These are phyloP conservation scores for Aspergillus glaucus DNA, from an alignment of 2,329 filamentous ascomycete genomes.

Conservation along the genomic window DNA sequence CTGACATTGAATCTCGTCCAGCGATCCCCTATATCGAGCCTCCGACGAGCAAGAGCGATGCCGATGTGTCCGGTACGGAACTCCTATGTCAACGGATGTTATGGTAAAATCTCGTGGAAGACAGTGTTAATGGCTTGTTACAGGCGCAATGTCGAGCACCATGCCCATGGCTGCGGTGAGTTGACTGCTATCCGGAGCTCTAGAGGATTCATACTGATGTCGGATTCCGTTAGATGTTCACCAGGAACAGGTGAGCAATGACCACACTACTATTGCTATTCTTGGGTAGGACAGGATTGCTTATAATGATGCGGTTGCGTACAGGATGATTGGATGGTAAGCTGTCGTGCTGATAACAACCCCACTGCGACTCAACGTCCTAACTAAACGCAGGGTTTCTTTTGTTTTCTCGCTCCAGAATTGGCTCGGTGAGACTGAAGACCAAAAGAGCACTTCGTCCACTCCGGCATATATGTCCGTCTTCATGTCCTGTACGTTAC, in stretches of 20 bases:
- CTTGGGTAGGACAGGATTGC: neutral
- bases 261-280: neutral
- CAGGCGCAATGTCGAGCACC: constrained; percentile 63
- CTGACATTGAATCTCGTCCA: constrained; percentile 32
- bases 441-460: constrained; percentile 51
- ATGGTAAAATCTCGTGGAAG: neutral
- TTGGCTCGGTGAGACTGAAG: constrained; percentile 44
- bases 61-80: constrained; percentile 63
- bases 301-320: constrained; percentile 3
- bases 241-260: constrained; percentile 66
- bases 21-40: constrained; percentile 86
- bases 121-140: constrained; percentile 12
- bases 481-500: constrained; percentile 65
- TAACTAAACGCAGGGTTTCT: constrained; percentile 34
- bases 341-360: constrained; percentile 10
- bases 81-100: neutral
- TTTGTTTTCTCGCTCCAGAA: constrained; percentile 44
- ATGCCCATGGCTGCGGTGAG: constrained; percentile 84
- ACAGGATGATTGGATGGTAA: constrained; percentile 59
- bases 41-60: constrained; percentile 54
- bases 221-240: constrained; percentile 62
- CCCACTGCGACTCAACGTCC: constrained; percentile 6
- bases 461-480: constrained; percentile 72
- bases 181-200: constrained; percentile 15
- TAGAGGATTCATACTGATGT: constrained; percentile 13